phyloP scores from a whole-genome alignment of 495 filamentous ascomycete genomes.

The Trichoderma virens region DNA sequence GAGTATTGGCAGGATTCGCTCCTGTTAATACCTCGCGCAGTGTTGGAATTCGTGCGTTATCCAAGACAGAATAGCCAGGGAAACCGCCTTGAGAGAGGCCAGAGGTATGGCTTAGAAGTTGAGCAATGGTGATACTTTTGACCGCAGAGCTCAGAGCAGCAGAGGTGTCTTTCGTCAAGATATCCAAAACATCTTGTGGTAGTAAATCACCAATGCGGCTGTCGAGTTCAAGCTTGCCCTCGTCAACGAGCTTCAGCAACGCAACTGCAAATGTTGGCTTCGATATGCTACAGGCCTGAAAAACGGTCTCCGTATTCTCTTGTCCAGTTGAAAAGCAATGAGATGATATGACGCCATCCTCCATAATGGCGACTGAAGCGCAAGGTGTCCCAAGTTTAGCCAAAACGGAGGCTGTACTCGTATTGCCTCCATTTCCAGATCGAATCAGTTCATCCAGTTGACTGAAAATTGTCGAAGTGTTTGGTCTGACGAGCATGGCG shows the following conservation, averaged over 20 bases:
- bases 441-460: neutral
- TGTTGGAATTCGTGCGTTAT: neutral
- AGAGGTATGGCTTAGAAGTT: constrained; percentile 4
- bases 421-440: neutral
- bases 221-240: neutral
- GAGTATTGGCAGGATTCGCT: neutral
- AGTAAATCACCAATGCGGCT: neutral
- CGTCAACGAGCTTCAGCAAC: neutral
- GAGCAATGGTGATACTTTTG: neutral
- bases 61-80: constrained; percentile 4
- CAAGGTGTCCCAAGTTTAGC: neutral
- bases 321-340: neutral
- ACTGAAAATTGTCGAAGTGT: neutral
- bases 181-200: neutral
- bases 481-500: neutral
- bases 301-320: neutral
- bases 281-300: neutral
- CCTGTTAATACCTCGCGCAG: neutral
- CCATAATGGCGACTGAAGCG: constrained; percentile 1
- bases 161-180: neutral
- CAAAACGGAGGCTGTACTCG: neutral
- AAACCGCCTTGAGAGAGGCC: neutral
- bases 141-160: neutral
- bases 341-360: neutral
- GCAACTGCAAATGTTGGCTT: neutral